Base-by-base conservation (phyloP, 306 rosid genomes). In the Casuarina equisetifolia region DNA sequence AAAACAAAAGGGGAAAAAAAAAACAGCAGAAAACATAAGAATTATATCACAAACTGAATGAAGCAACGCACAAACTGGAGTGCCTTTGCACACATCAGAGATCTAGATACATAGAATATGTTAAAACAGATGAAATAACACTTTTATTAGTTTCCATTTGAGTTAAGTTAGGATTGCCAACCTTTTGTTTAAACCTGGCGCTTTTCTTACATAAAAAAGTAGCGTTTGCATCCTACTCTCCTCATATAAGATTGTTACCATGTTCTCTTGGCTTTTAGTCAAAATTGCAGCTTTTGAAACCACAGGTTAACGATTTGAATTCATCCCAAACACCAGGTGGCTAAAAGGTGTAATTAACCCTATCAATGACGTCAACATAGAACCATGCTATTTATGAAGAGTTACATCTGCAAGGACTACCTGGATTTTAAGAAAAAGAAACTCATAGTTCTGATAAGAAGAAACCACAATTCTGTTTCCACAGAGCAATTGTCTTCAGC, bases 371-470 rank as follows among this genome's bases (percentile, higher is more conserved):
- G 71, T 25, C 12, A 42, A 62, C 75, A 71, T 67, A 38, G 54
- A 81, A 59, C 6, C 3, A 5, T n/a, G 43, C 55, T 3, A 49
- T 17, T 40, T 35, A 63, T 45, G 44, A 17, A 43, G 17, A 81
- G 36, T 52, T 51, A 44, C 74, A 73, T 79, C 68, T 7, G 25
- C 73, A 74, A 72, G 74, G 57, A n/a, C 74, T 85, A 95, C 99
- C 98, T 92, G 73, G 93, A 91, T 40, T 90, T 69, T 70, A 91
- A 79, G 91, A 91, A 90, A 81, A 91, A 84, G 90, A 88, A 90
- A 72, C 98, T 89, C 49, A 91, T 83, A 15, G 84, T 75, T 85
- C 93, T 86, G 82, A 92, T 92, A 54, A 89, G 48, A 59, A 87
- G 87, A 80, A 96, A 74, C 97, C 97, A 95, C 58, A 92, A 77